Evolutionary conservation across 2,329 filamentous ascomycete genomes (phyloP).

Genomic region (Pseudogymnoascus sp.): DNA sequence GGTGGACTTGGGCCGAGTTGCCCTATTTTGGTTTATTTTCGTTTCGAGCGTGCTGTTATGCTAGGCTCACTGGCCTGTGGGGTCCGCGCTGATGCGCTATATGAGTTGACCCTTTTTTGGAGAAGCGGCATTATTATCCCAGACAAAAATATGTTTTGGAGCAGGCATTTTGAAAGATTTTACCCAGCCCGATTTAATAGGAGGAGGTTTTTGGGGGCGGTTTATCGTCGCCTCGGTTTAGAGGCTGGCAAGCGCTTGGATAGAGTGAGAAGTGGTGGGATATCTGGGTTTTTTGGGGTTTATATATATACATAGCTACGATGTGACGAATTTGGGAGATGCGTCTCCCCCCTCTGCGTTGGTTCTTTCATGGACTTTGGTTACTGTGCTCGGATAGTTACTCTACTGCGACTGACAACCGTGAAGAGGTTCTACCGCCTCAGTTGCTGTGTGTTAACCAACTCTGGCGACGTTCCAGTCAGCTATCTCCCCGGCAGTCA

Average conservation of each 20-base stretch:
- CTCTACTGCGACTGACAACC: not conserved
- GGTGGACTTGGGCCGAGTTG: not conserved
- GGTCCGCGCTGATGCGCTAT: not conserved
- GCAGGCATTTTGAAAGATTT: slow-evolving; percentile 2
- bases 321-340: not conserved
- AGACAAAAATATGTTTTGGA: not conserved
- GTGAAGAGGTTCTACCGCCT: not conserved
- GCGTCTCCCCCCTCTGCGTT: not conserved
- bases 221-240: not conserved
- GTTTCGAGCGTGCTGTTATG: not conserved
- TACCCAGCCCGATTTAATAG: not conserved
- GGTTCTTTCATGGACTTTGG: not conserved
- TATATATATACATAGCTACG: not conserved
- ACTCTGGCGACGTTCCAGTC: not conserved
- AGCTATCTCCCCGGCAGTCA: not conserved
- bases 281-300: not conserved
- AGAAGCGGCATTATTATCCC: not conserved
- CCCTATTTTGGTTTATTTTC: not conserved
- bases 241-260: not conserved
- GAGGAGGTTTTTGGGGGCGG: not conserved
- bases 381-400: not conserved
- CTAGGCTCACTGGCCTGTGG: not conserved
- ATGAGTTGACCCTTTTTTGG: not conserved
- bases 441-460: not conserved
- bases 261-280: not conserved